Percentiles rank a stretch among this genome's conserved stretches.
Conservation (phyloP, 1,139 yeast species). For the Protomyces inundatus region DNA sequence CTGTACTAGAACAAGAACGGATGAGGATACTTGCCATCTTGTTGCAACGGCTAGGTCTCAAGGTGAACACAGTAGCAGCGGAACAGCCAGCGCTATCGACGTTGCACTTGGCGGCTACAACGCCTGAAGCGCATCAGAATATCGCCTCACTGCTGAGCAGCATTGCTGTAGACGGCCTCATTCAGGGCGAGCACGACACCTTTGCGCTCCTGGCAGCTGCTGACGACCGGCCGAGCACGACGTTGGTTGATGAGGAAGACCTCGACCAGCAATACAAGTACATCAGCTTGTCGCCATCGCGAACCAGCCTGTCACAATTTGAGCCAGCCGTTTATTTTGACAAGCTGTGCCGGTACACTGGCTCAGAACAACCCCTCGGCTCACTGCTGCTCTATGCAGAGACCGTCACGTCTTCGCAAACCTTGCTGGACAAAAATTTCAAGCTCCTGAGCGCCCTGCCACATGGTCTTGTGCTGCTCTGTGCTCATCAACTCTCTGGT, state of each 20-base stretch:
- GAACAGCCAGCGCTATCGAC: constrained; percentile 50
- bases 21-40: constrained; percentile 53
- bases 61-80: constrained; percentile 50
- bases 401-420: constrained; percentile 81
- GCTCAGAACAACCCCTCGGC: constrained; percentile 47
- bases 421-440: constrained; percentile 69
- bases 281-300: background rate
- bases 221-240: background rate
- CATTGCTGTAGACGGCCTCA: background rate
- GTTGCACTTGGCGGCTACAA: background rate
- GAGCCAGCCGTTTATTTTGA: constrained; percentile 1
- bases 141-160: background rate
- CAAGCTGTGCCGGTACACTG: background rate
- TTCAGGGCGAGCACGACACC: constrained; percentile 8
- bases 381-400: constrained; percentile 69
- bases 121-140: background rate
- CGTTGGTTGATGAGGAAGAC: background rate
- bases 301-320: background rate
- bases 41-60: constrained; percentile 58
- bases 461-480: constrained; percentile 60
- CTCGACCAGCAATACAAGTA: constrained; percentile 15
- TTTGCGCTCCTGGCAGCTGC: constrained; percentile 1
- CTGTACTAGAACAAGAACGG: constrained; percentile 39
- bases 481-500: constrained; percentile 64
- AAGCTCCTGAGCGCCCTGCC: constrained; percentile 56